phyloP scores from a whole-genome alignment of 768 basidiomycete genomes.

The Hebeloma cylindrosporum region DNA sequence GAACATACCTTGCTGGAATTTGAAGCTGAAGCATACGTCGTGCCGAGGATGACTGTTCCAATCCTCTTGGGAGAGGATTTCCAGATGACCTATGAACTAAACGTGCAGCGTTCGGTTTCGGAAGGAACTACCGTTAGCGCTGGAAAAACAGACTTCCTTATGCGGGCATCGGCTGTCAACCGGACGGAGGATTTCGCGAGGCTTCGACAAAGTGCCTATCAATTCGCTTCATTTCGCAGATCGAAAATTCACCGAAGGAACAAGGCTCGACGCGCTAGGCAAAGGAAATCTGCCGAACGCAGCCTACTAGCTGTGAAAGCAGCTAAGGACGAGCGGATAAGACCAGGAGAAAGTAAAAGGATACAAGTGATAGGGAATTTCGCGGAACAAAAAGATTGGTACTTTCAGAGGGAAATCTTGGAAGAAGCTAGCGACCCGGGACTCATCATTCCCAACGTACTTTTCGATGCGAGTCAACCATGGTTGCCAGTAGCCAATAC shows the following conservation, averaged over 20 bases:
- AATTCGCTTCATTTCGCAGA: neutral
- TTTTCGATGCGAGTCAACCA: neutral
- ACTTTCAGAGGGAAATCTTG: neutral
- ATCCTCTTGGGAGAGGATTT: neutral
- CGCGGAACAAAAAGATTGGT: neutral
- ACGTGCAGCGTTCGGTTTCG: neutral
- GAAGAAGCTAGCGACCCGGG: neutral
- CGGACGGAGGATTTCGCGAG: neutral
- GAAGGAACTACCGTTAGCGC: neutral
- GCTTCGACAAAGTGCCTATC: neutral
- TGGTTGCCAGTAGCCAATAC: neutral
- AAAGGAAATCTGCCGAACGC: no score
- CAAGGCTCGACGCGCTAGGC: neutral
- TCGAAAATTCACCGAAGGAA: neutral
- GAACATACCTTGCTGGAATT: neutral
- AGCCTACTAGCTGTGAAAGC: no score
- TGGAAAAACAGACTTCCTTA: neutral
- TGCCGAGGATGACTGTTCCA: neutral
- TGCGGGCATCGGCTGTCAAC: neutral
- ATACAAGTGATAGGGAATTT: neutral
- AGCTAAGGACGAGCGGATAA: neutral
- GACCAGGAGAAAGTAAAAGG: neutral
- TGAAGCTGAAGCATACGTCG: conserved; percentile 1
- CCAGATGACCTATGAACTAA: neutral
- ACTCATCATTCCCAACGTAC: neutral